Conservation (phyloP, 2,329 filamentous ascomycete genomes). For the Pseudocercospora fuligena region DNA sequence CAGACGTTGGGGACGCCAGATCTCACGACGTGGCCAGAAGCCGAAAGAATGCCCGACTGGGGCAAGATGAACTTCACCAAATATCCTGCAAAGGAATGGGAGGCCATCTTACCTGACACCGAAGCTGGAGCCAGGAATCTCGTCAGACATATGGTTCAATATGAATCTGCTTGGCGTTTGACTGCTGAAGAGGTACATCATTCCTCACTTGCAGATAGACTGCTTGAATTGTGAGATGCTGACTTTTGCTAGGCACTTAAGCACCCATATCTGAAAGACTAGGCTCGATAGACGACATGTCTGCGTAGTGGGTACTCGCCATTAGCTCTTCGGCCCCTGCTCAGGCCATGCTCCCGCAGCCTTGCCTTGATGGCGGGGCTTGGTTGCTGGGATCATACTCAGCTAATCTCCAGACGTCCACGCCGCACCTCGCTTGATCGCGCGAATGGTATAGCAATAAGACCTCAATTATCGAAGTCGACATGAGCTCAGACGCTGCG, state of each 20-base stretch:
- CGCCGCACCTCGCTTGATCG: background rate
- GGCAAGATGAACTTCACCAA: constrained; percentile 80
- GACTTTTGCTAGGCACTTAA: background rate
- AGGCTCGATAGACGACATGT: background rate
- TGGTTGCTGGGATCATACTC: background rate
- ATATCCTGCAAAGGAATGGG: constrained; percentile 72
- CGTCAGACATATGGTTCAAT: constrained; percentile 70
- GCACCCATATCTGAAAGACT: background rate
- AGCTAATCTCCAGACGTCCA: background rate
- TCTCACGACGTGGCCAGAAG: constrained; percentile 79
- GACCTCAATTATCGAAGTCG: too few relatives aligned
- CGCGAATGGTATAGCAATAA: background rate
- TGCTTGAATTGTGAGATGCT: background rate
- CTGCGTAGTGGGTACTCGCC: too few relatives aligned
- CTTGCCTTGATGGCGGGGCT: background rate
- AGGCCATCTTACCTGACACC: constrained; percentile 67
- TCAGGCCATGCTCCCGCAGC: background rate
- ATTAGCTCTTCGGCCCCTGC: background rate
- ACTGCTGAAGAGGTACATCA: constrained; percentile 65
- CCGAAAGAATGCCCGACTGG: constrained; percentile 77
- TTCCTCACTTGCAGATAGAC: background rate
- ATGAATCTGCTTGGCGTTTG: constrained; percentile 69
- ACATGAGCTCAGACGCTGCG: too few relatives aligned
- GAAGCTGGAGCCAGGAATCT: constrained; percentile 66
- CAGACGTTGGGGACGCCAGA: constrained; percentile 87